Evolutionary conservation across 768 basidiomycete genomes (phyloP).

Genomic region (Hydnomerulius pinastri): DNA sequence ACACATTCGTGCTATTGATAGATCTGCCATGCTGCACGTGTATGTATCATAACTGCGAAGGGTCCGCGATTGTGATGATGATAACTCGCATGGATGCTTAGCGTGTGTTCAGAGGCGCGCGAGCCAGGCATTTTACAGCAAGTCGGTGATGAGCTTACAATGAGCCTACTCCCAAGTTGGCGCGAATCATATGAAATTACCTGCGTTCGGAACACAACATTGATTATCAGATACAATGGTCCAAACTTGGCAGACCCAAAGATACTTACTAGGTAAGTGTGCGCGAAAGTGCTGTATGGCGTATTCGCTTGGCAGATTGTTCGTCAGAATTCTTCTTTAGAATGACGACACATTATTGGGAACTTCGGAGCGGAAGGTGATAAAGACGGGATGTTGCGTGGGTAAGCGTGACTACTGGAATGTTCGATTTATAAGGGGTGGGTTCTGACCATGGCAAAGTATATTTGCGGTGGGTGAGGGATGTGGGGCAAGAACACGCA

Average conservation of each 20-base stretch:
- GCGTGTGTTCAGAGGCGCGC: not conserved
- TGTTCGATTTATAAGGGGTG: not conserved
- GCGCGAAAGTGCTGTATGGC: too few relatives aligned
- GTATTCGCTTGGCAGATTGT: slow-evolving; percentile 1
- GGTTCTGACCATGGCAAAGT: not conserved
- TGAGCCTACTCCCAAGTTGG: not conserved
- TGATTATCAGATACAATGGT: slow-evolving; percentile 10
- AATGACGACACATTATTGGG: not conserved
- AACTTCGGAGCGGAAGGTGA: not conserved
- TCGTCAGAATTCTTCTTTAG: slow-evolving; percentile 1
- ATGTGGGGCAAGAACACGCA: not conserved
- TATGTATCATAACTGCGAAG: not conserved
- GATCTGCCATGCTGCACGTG: not conserved
- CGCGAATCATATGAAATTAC: not conserved
- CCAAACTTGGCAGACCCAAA: not conserved
- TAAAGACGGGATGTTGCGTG: not conserved
- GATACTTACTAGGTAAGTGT: too few relatives aligned
- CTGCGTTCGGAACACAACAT: not conserved
- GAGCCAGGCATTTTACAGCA: slow-evolving; percentile 1
- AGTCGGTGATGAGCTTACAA: not conserved
- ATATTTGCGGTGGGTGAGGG: not conserved
- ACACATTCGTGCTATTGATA: too few relatives aligned
- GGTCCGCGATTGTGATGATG: not conserved
- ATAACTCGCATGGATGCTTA: not conserved
- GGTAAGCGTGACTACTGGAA: too few relatives aligned